Evolutionary conservation across 768 basidiomycete genomes (phyloP).

Genomic region (Dioszegia aurantiaca): DNA sequence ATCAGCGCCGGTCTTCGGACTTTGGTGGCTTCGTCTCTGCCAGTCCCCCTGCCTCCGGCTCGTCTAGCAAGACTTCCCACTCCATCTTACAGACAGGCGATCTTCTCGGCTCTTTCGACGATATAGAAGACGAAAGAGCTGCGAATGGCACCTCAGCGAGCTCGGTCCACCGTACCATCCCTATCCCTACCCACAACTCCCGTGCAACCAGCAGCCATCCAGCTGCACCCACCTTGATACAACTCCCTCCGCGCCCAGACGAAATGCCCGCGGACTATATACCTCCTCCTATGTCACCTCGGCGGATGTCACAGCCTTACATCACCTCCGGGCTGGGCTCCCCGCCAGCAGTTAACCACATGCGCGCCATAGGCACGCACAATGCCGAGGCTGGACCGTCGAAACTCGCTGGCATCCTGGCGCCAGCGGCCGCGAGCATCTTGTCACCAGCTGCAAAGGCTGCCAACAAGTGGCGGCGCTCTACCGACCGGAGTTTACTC

Average conservation of each 20-base stretch:
- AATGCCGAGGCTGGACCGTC: constrained; percentile 19
- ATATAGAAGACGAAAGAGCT: constrained; percentile 5
- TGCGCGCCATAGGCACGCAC: not conserved
- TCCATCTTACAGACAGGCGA: constrained; percentile 25
- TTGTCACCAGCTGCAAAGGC: constrained; percentile 35
- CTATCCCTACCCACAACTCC: not conserved
- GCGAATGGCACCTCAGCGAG: not conserved
- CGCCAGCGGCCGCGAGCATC: constrained; percentile 32
- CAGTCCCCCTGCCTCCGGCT: not conserved
- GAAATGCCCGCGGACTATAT: constrained; percentile 35
- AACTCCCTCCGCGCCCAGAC: constrained; percentile 37
- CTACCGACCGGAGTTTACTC: constrained; percentile 13
- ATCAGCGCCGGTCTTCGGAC: constrained; percentile 18
- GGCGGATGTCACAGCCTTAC: constrained; percentile 29
- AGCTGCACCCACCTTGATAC: constrained; percentile 16
- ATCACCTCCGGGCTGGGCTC: constrained; percentile 27
- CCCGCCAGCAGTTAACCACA: constrained; percentile 27
- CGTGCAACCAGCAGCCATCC: not conserved
- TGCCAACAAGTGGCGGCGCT: constrained; percentile 44
- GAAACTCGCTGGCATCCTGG: constrained; percentile 27
- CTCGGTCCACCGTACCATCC: not conserved
- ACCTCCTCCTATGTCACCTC: constrained; percentile 26
- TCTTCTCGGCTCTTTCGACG: constrained; percentile 36
- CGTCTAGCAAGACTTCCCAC: not conserved
- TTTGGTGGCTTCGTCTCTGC: constrained; percentile 38